Evolutionary conservation across 2,329 filamentous ascomycete genomes (phyloP).

Genomic region (Clarireedia monteithiana): DNA sequence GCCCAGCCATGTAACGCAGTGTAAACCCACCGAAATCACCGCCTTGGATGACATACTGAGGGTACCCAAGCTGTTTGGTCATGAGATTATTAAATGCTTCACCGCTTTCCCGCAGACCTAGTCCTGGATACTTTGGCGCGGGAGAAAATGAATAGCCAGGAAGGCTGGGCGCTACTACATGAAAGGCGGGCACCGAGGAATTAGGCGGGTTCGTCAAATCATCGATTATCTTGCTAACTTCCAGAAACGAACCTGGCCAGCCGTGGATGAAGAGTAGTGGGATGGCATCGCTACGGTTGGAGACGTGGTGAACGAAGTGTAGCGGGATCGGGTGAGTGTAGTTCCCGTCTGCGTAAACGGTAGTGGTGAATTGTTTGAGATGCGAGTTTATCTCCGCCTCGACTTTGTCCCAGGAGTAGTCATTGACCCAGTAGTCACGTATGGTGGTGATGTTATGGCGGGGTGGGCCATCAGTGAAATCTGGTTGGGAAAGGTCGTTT

Average conservation of each 20-base stretch:
- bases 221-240: constrained; percentile 30
- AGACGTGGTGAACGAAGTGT: constrained; percentile 29
- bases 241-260: constrained; percentile 37
- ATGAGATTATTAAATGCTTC: constrained; percentile 33
- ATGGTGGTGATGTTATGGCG: constrained; percentile 5
- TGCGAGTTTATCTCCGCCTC: constrained; percentile 25
- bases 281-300: constrained; percentile 27
- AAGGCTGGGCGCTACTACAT: constrained; percentile 40
- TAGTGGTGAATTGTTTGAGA: constrained; percentile 26
- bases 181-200: constrained; percentile 31
- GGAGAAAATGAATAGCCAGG: constrained; percentile 44
- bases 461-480: constrained; percentile 8
- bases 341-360: constrained; percentile 23
- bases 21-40: constrained; percentile 19
- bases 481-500: constrained; percentile 3
- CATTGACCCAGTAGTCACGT: constrained; percentile 23
- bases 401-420: constrained; percentile 26
- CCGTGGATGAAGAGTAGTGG: constrained; percentile 36
- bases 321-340: constrained; percentile 31
- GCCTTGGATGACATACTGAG: constrained; percentile 18
- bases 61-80: constrained; percentile 31
- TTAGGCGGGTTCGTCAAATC: constrained; percentile 24
- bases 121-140: constrained; percentile 33
- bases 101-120: constrained; percentile 27
- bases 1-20: constrained; percentile 1